A percentile compares a stretch with the other conserved stretches of the same genome.
These are phyloP conservation scores for Heterobasidion annosum DNA, from an alignment of 1,284 basidiomycete genomes.

Conservation along the genomic window DNA sequence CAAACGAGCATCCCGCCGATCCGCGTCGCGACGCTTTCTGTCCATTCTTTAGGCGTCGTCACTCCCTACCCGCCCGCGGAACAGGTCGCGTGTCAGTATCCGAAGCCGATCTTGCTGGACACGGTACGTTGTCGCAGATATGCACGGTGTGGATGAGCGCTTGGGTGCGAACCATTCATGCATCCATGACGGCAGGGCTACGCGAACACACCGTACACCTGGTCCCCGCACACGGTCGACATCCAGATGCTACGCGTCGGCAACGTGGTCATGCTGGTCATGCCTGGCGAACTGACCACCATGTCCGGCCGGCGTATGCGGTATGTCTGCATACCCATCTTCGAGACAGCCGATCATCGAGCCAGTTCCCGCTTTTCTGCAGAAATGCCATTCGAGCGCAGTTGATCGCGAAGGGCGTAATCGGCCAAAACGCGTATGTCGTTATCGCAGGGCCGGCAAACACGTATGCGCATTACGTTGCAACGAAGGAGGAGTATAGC, in stretches of 20 bases:
- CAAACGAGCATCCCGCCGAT: too few relatives aligned
- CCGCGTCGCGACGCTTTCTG: not conserved
- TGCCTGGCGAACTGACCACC: slow-evolving; percentile 63
- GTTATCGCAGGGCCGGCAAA: slow-evolving; percentile 76
- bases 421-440: slow-evolving; percentile 62
- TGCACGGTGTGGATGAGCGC: too few relatives aligned
- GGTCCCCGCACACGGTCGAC: slow-evolving; percentile 71
- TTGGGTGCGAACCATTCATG: too few relatives aligned
- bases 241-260: slow-evolving; percentile 78
- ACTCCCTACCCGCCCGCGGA: slow-evolving; percentile 51
- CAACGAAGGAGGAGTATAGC: slow-evolving; percentile 68
- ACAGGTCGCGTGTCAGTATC: slow-evolving; percentile 66
- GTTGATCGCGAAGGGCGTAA: slow-evolving; percentile 53
- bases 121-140: slow-evolving; percentile 32
- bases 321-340: slow-evolving; percentile 13
- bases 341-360: not conserved
- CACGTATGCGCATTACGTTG: slow-evolving; percentile 71
- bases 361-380: not conserved
- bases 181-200: slow-evolving; percentile 35
- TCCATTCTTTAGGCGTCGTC: slow-evolving; percentile 35
- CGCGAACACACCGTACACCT: slow-evolving; percentile 62
- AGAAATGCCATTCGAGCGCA: slow-evolving; percentile 55
- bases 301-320: slow-evolving; percentile 41
- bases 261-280: slow-evolving; percentile 68
- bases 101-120: slow-evolving; percentile 77